These are phyloP conservation scores for Aspergillus ochraceus DNA, from an alignment of 2,329 filamentous ascomycete species.

Conservation along the genomic window DNA sequence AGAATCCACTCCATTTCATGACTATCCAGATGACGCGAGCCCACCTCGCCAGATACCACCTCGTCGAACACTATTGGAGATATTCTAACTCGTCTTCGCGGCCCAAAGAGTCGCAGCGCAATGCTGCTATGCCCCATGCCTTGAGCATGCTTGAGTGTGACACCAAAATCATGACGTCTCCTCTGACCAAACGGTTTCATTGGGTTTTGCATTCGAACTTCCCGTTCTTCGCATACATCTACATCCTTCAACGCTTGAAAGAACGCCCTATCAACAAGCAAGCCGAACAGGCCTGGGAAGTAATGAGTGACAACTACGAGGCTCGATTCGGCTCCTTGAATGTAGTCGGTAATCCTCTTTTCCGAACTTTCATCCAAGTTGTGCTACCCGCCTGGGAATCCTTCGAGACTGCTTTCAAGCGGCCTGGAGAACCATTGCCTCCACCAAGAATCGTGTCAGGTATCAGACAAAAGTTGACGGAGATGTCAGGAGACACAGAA, in stretches of 20 bases:
- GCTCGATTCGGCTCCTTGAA: constrained; percentile 27
- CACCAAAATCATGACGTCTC: constrained; percentile 45
- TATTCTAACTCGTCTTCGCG: constrained; percentile 17
- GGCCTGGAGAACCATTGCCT: constrained; percentile 12
- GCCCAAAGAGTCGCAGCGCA: constrained; percentile 30
- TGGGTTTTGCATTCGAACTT: constrained; percentile 50
- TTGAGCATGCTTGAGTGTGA: constrained; percentile 48
- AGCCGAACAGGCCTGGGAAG: constrained; percentile 43
- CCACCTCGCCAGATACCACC: constrained; percentile 49
- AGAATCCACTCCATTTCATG: constrained; percentile 49
- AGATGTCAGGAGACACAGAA: too few relatives aligned
- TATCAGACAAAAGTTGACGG: constrained; percentile 21
- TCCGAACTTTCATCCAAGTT: constrained; percentile 35
- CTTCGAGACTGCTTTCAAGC: constrained; percentile 19
- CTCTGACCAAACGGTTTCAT: constrained; percentile 40
- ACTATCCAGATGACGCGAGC: constrained; percentile 48
- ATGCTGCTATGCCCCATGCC: constrained; percentile 31
- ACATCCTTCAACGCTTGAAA: constrained; percentile 46
- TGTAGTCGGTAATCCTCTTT: constrained; percentile 20
- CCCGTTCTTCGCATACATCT: constrained; percentile 51
- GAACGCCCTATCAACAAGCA: constrained; percentile 35
- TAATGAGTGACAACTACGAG: constrained; percentile 49
- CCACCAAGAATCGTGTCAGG: constrained; percentile 31
- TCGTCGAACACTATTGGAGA: constrained; percentile 51
- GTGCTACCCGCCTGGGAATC: constrained; percentile 46